phyloP scores from a whole-genome alignment of 805 yeast genomes.

The Zygotorulaspora sp. region DNA sequence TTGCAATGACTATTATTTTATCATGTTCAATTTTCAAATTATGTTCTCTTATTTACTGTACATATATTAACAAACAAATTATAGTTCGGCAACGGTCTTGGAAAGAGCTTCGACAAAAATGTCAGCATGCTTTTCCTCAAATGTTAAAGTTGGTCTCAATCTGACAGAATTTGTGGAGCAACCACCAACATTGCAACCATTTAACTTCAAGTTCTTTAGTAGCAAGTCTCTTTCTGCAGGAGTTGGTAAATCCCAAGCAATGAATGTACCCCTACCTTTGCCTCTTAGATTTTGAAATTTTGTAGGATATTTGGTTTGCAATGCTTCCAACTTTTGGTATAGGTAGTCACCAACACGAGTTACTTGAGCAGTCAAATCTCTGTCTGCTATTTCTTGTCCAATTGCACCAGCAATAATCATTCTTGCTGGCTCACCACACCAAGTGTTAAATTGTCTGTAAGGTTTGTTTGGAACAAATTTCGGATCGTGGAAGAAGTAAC shows the following conservation, averaged over 20 bases:
- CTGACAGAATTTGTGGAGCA: constrained; percentile 57
- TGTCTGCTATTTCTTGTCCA: constrained; percentile 48
- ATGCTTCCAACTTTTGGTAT: constrained; percentile 38
- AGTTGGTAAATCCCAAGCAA: constrained; percentile 56
- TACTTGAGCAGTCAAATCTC: constrained; percentile 47
- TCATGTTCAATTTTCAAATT: too few species aligned
- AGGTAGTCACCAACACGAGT: constrained; percentile 53
- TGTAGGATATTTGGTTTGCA: constrained; percentile 40
- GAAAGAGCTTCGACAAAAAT: constrained; percentile 43
- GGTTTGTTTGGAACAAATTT: constrained; percentile 55
- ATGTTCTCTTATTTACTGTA: constrained; percentile 1
- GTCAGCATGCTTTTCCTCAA: constrained; percentile 59
- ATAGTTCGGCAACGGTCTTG: constrained; percentile 31
- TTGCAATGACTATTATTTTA: too few species aligned
- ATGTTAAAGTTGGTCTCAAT: constrained; percentile 61
- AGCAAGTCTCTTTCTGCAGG: constrained; percentile 44
- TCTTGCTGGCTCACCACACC: constrained; percentile 75
- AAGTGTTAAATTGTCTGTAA: constrained; percentile 69
- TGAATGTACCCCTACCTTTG: constrained; percentile 57
- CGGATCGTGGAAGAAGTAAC: constrained; percentile 60
- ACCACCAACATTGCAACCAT: constrained; percentile 65
- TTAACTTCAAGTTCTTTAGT: constrained; percentile 42
- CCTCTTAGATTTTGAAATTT: constrained; percentile 53
- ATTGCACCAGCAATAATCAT: constrained; percentile 60
- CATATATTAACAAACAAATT: constrained; percentile 3